Evolutionary conservation across 176 grass and related monocot genomes (phyloP).

Genomic region (Musa acuminata): DNA sequence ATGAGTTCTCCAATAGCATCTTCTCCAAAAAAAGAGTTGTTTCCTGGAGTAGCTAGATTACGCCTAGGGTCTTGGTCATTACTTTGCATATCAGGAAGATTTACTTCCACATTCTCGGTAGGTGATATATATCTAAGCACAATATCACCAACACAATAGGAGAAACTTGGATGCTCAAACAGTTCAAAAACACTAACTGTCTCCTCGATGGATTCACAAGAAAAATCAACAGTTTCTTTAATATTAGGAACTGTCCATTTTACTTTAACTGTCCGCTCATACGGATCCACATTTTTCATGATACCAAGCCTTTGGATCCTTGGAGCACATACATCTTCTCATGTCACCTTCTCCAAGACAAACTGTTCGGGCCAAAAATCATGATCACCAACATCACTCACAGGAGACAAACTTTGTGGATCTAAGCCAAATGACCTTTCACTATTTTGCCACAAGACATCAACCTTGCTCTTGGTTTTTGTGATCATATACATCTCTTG

Average conservation of each 20-base stretch:
- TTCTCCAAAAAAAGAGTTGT: background rate
- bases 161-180: slow-evolving; percentile 79
- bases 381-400: slow-evolving; percentile 72
- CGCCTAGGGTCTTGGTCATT: background rate
- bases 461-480: slow-evolving; percentile 69
- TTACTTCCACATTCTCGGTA: slow-evolving; percentile 39
- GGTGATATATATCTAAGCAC: slow-evolving; percentile 52
- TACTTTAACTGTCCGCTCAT: slow-evolving; percentile 70
- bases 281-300: slow-evolving; percentile 68
- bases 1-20: slow-evolving; percentile 3
- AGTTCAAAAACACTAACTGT: slow-evolving; percentile 85
- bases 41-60: background rate
- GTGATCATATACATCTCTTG: slow-evolving; percentile 55
- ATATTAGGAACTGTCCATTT: slow-evolving; percentile 44
- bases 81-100: slow-evolving; percentile 18
- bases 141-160: slow-evolving; percentile 47
- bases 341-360: slow-evolving; percentile 55
- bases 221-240: slow-evolving; percentile 32
- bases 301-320: slow-evolving; percentile 45
- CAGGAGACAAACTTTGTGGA: slow-evolving; percentile 52
- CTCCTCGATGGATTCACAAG: slow-evolving; percentile 45
- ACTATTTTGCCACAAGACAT: slow-evolving; percentile 88
- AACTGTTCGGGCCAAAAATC: slow-evolving; percentile 93
- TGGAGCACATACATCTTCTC: slow-evolving; percentile 30
- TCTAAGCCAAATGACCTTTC: slow-evolving; percentile 57